phyloP scores from a whole-genome alignment of 2,329 filamentous ascomycete species.

The Paecilomyces fulvus region DNA sequence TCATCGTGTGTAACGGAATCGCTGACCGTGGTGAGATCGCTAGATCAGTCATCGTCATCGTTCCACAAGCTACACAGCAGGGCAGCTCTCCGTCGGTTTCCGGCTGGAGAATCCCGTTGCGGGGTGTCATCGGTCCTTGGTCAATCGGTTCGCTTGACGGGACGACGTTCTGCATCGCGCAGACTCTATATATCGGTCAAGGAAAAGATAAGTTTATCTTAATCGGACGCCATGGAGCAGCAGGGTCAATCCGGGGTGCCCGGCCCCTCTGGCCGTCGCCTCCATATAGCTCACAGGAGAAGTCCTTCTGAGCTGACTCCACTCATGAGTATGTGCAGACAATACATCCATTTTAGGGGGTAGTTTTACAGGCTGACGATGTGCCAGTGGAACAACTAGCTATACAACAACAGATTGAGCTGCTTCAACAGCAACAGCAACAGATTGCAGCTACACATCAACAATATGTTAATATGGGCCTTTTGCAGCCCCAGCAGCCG shows the following conservation, averaged over 20 bases:
- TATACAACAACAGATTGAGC: slow-evolving; percentile 96
- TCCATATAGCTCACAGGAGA: slow-evolving; percentile 94
- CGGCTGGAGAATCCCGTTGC: slow-evolving; percentile 17
- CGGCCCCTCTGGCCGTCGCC: slow-evolving; percentile 75
- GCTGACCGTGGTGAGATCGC: slow-evolving; percentile 14
- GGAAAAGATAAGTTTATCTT: slow-evolving; percentile 7
- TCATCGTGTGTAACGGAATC: slow-evolving; percentile 3
- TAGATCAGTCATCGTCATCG: slow-evolving; percentile 10
- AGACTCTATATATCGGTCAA: not conserved
- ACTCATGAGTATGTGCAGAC: slow-evolving; percentile 75
- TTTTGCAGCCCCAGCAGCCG: slow-evolving; percentile 78
- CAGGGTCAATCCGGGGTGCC: slow-evolving; percentile 48
- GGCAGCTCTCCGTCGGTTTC: slow-evolving; percentile 16
- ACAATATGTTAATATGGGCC: slow-evolving; percentile 96
- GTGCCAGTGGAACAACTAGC: slow-evolving; percentile 85
- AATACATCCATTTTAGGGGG: not conserved
- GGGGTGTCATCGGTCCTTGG: slow-evolving; percentile 16
- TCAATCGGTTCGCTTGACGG: slow-evolving; percentile 14
- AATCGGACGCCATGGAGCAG: slow-evolving; percentile 51
- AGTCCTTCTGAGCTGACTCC: slow-evolving; percentile 96
- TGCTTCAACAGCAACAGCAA: slow-evolving; percentile 95
- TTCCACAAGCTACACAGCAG: not conserved
- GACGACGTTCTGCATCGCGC: slow-evolving; percentile 2
- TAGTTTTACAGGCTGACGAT: not conserved
- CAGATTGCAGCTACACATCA: slow-evolving; percentile 94